Percentiles rank a stretch among this genome's conserved stretches.
phyloP scores from a whole-genome alignment of 768 basidiomycete species.

The Mycena latifolia region DNA sequence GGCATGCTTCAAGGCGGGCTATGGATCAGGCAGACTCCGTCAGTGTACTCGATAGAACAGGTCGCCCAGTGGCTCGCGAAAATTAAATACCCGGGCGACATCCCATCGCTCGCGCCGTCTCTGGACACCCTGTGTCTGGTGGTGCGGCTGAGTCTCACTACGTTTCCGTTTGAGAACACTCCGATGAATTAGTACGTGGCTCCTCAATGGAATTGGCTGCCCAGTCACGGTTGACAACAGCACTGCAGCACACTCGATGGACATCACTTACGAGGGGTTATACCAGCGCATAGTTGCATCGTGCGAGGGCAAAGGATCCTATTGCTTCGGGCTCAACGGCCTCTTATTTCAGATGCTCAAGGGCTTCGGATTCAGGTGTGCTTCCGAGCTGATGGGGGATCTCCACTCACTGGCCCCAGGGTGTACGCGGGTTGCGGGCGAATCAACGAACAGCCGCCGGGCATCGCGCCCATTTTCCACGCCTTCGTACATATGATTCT shows the following conservation, averaged over 20 bases:
- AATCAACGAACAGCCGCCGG: constrained; percentile 33
- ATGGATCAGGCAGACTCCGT: constrained; percentile 27
- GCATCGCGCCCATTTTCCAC: constrained; percentile 23
- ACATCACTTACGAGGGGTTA: constrained; percentile 24
- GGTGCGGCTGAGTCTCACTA: constrained; percentile 23
- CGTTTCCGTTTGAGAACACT: constrained; percentile 35
- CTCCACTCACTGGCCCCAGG: constrained; percentile 5
- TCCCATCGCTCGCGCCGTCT: constrained; percentile 12
- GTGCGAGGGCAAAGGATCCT: constrained; percentile 20
- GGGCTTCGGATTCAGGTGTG: constrained; percentile 29
- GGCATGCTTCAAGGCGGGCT: constrained; percentile 27
- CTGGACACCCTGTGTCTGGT: constrained; percentile 20
- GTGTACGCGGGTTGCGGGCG: constrained; percentile 35
- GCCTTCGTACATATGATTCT: constrained; percentile 39
- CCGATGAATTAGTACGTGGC: constrained; percentile 34
- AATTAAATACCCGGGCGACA: constrained; percentile 24
- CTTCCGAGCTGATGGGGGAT: too few relatives aligned
- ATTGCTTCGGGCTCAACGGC: constrained; percentile 32
- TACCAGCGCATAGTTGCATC: constrained; percentile 24
- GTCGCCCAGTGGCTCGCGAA: constrained; percentile 29
- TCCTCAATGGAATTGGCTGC: not conserved
- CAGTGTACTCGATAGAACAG: constrained; percentile 21
- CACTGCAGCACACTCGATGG: constrained; percentile 29
- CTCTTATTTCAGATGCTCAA: constrained; percentile 33
- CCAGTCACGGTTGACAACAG: not conserved